Evolutionary conservation across 176 grass and related monocot species (phyloP).

Genomic region (Oryza meyeriana): DNA sequence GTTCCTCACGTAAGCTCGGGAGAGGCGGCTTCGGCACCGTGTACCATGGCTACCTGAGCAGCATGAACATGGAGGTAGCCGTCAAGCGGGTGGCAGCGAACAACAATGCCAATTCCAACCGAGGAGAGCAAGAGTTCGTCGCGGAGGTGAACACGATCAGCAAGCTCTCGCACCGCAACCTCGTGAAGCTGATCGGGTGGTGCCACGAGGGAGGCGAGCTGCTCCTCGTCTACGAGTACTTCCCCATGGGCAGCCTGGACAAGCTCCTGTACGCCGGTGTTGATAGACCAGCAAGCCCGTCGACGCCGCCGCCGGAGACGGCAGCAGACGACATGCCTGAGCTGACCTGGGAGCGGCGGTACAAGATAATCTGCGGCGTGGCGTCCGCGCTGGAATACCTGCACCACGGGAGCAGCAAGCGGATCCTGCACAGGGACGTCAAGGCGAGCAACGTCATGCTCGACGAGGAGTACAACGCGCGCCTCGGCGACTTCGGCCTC

Average conservation of each 20-base stretch:
- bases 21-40: constrained; percentile 47
- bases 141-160: constrained; percentile 65
- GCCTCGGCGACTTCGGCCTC: constrained; percentile 60
- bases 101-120: not conserved
- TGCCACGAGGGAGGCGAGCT: constrained; percentile 51
- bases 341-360: constrained; percentile 47
- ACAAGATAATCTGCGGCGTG: constrained; percentile 47
- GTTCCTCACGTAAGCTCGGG: constrained; percentile 19
- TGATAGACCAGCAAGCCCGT: not conserved
- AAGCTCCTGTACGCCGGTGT: constrained; percentile 25
- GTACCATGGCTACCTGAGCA: constrained; percentile 28
- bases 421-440: constrained; percentile 52
- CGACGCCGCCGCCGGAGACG: not conserved
- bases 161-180: constrained; percentile 68
- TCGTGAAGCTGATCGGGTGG: constrained; percentile 56
- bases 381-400: constrained; percentile 56
- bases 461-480: constrained; percentile 39
- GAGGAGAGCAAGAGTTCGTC: constrained; percentile 48
- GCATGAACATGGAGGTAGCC: constrained; percentile 32
- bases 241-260: constrained; percentile 53
- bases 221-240: constrained; percentile 55
- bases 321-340: not conserved
- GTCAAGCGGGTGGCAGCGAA: constrained; percentile 40
- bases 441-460: constrained; percentile 76
- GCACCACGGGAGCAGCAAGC: constrained; percentile 56